Conservation (phyloP, 2,329 filamentous ascomycete species). For the Aspergillus novoparasiticus region DNA sequence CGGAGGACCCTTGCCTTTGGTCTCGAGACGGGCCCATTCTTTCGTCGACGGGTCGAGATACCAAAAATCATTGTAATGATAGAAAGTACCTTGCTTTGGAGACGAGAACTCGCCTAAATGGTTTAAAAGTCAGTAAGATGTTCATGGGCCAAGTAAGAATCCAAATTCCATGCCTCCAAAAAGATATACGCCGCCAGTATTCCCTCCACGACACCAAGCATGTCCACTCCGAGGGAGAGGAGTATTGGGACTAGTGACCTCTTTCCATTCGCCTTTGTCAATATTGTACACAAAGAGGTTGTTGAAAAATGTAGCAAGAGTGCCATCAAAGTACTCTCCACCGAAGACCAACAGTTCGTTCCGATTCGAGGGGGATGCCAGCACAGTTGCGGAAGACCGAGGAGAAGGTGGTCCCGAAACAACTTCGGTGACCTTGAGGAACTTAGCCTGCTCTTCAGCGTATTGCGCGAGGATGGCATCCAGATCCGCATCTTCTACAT, state of each 20-base stretch:
- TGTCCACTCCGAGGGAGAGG: constrained; percentile 89
- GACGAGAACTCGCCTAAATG: constrained; percentile 78
- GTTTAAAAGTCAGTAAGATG: background rate
- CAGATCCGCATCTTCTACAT: constrained; percentile 89
- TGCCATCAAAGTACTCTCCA: constrained; percentile 94
- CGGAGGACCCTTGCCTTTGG: constrained; percentile 70
- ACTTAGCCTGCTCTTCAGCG: constrained; percentile 88
- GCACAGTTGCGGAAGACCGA: constrained; percentile 76
- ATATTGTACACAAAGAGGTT: constrained; percentile 72
- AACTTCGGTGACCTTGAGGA: constrained; percentile 88
- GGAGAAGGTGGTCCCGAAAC: constrained; percentile 72
- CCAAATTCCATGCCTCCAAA: constrained; percentile 67
- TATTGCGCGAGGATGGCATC: constrained; percentile 93
- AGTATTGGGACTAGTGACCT: constrained; percentile 86
- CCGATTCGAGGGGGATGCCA: constrained; percentile 81
- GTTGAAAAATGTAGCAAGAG: constrained; percentile 72
- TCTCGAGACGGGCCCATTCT: constrained; percentile 90
- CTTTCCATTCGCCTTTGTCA: constrained; percentile 85
- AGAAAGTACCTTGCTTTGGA: constrained; percentile 96
- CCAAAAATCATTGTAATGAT: constrained; percentile 99
- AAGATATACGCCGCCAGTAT: constrained; percentile 81
- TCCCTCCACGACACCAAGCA: constrained; percentile 89
- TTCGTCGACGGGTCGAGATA: constrained; percentile 77
- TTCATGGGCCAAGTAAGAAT: background rate
- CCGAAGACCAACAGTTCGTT: constrained; percentile 92